Evolutionary conservation across 2,329 filamentous ascomycete genomes (phyloP), one percentile per base, ranked within the genome.

Genomic region (Paraphoma sp.): DNA sequence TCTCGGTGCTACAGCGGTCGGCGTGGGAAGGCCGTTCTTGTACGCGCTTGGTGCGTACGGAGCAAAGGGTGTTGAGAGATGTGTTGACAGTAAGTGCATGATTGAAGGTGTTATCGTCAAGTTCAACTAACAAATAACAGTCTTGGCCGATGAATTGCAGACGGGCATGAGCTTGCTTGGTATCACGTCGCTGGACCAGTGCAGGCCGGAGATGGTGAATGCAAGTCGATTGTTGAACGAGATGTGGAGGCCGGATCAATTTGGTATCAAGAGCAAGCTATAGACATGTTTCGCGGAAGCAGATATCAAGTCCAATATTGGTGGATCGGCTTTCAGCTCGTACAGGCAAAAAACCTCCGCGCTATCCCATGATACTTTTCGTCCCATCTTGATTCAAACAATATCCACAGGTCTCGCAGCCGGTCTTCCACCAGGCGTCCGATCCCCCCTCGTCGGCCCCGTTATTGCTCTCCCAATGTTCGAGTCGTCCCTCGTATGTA

Each of bases 81-180:
- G 70, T 31, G 67, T 76, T 48, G 72, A 78, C 51, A 60, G 76
- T 78, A 53, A 72, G 75, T 69, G 23, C 23, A 23, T 23, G 23
- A 5, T 3, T 23, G 23, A 5, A 23, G 23, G 23, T 23, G 23
- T 2, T 23, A 23, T 23, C 23, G 5, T 23, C 23, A 23, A 23
- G 23, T 23, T 5, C 23, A 30, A 31, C 56, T 70, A 44, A 64
- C n/a, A 8, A 46, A 14, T 28, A 10, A 16, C 23, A 76, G 77
- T 81, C 28, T 65, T 82, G 42, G 70, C 74, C 29, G 87, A 89
- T 57, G 87, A 90, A 69, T 72, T 90, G 4, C 83, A 87, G 62
- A 88, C 84, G 1, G 86, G 86, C 1, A 90, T 90, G 87, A 82
- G 84, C 28, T 81, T 89, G 70, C 84, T 87, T 54, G 88, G 88